Base-by-base conservation (phyloP, 495 filamentous ascomycete species). In the Penicillium argentinense region DNA sequence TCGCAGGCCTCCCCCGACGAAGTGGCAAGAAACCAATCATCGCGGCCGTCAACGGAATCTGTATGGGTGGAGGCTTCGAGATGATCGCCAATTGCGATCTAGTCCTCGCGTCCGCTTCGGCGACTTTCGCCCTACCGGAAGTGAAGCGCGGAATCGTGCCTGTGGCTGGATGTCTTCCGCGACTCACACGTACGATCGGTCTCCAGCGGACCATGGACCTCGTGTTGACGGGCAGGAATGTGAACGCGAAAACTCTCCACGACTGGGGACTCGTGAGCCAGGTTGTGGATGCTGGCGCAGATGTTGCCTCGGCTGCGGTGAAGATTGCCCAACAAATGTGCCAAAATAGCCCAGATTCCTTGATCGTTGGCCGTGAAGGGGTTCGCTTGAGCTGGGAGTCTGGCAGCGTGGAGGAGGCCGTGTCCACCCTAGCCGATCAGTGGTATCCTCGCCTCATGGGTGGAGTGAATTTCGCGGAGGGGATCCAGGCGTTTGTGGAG, bases 401-500 rank as follows among this genome's bases (percentile, higher is more conserved):
- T 11, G 61, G 79, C 0, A 81, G 82, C 6, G 83, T 81, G 37
- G 82, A 85, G 55, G 77, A 83, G 54, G 85, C 63, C 21, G 87
- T 82, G 16, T 72, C 76, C 46, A 56, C 74, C 13, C 51, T 88
- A 52, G 69, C 75, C 29, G 72, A 76, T 49, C 76, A 77, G 2
- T 74, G 79, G 78, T 91, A 79, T 58, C 63, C 53, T 40, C 63
- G 65, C 48, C 70, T 95, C 42, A 72, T 83, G 30, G 69, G 54
- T 13, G 88, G 86, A 12, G 78, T 83, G 57, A 93, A 93, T 70
- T 85, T 88, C 62, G 75, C 68, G 51, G 89, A 95, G 68, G 89
- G 88, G 0, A 74, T 93, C 28, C 74, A 60, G 66, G 86, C 85
- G 46, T 95, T 95, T 78, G 80, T 86, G 47, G 88, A 91, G 78